Evolutionary conservation across 305 asterid genomes (phyloP).

Genomic region (Plantago lanceolata): DNA sequence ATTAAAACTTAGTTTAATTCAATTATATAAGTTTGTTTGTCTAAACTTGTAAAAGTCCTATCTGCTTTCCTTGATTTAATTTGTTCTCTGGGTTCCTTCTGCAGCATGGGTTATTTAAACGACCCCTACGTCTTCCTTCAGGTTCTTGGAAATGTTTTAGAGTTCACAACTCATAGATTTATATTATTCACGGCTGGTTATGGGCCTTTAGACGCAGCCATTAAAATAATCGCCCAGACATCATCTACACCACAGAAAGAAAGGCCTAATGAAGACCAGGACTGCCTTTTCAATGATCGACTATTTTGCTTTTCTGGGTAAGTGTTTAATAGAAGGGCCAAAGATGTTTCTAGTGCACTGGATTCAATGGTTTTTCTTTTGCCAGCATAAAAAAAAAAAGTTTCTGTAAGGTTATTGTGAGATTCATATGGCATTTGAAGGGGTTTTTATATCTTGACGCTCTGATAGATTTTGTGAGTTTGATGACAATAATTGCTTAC

Average conservation of each 20-base stretch:
- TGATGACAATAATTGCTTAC: background rate
- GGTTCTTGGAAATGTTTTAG: conserved; percentile 53
- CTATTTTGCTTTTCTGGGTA: conserved; percentile 85
- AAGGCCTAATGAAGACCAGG: conserved; percentile 43
- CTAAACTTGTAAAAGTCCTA: background rate
- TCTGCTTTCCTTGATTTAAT: background rate
- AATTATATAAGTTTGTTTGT: background rate
- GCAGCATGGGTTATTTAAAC: conserved; percentile 89
- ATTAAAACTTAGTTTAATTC: background rate
- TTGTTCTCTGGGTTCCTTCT: conserved; percentile 22
- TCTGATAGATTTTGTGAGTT: background rate
- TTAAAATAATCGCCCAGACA: conserved; percentile 38
- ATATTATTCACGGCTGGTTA: conserved; percentile 76
- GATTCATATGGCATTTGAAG: background rate
- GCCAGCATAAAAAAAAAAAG: background rate
- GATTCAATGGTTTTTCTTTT: background rate
- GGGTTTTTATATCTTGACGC: background rate
- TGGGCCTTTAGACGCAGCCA: conserved; percentile 69
- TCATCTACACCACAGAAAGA: conserved; percentile 39
- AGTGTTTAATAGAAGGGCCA: conserved; percentile 27
- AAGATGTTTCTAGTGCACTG: conserved; percentile 5
- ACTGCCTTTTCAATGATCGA: conserved; percentile 51
- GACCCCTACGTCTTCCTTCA: conserved; percentile 58
- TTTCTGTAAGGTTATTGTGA: background rate
- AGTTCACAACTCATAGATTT: conserved; percentile 51